Evolutionary conservation across 2,329 filamentous ascomycete genomes (phyloP).

Genomic region (Hymenoscyphus infarciens): DNA sequence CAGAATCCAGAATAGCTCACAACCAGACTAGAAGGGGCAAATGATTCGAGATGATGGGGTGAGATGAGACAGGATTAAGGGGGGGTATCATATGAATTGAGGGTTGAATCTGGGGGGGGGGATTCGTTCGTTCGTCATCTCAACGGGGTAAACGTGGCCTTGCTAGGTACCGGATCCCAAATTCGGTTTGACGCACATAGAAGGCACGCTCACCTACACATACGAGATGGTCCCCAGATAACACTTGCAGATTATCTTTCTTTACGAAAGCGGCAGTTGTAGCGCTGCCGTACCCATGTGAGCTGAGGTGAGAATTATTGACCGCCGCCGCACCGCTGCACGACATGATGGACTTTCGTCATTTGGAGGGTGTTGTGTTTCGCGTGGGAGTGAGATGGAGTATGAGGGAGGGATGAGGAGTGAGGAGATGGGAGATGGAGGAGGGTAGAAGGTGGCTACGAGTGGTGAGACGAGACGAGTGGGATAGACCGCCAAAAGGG

Average conservation of each 20-base stretch:
- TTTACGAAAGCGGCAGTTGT: slow-evolving; percentile 1
- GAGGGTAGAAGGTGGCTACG: background rate
- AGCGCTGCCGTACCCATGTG: background rate
- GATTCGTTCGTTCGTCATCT: background rate
- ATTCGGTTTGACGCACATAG: background rate
- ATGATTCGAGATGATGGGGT: slow-evolving; percentile 1
- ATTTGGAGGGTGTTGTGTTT: slow-evolving; percentile 1
- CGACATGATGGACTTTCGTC: background rate
- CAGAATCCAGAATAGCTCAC: background rate
- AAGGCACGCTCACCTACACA: background rate
- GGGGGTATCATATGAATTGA: too few relatives aligned
- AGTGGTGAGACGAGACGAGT: background rate
- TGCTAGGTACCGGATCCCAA: slow-evolving; percentile 1
- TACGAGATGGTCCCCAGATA: background rate
- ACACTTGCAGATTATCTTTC: slow-evolving; percentile 1
- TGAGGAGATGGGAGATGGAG: too few relatives aligned
- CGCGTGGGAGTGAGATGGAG: background rate
- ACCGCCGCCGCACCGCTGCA: slow-evolving; percentile 1
- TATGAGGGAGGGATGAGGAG: background rate
- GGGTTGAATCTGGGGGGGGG: slow-evolving; percentile 5
- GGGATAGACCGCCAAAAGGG: slow-evolving; percentile 3
- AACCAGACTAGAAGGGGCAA: background rate
- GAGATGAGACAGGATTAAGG: slow-evolving; percentile 4
- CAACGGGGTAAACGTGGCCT: slow-evolving; percentile 5
- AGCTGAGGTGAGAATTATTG: slow-evolving; percentile 8